Percentiles rank a stretch among this genome's conserved stretches.
phyloP scores from a whole-genome alignment of 1,284 basidiomycete genomes.

The Austropuccinia psidii region DNA sequence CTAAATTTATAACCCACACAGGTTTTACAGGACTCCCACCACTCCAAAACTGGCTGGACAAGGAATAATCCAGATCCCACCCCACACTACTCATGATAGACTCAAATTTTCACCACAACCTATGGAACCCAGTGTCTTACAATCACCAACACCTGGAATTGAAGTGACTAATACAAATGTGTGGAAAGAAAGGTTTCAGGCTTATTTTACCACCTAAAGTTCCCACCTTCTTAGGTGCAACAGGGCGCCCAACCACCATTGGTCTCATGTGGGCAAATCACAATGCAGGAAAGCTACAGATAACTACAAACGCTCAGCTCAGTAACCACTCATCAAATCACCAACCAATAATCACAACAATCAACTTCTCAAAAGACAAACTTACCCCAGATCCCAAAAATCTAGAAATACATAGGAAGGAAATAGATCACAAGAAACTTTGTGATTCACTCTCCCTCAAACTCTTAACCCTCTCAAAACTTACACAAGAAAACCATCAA shows the following conservation, averaged over 20 bases:
- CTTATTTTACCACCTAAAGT: conserved; percentile 1
- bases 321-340: not conserved
- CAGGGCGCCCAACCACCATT: not conserved
- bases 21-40: not conserved
- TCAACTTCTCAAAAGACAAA: no score
- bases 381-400: not conserved
- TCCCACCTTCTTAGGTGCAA: not conserved
- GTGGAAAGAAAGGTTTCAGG: not conserved
- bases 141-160: not conserved
- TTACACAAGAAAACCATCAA: no score
- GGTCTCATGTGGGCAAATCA: not conserved
- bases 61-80: not conserved
- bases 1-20: not conserved
- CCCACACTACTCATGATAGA: conserved; percentile 1
- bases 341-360: no score
- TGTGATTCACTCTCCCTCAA: not conserved
- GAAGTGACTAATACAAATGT: not conserved
- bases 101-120: conserved; percentile 3
- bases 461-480: not conserved
- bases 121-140: conserved; percentile 1
- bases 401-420: not conserved
- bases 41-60: not conserved
- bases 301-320: not conserved
- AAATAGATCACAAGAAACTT: not conserved
- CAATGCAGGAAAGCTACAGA: not conserved